Conservation (phyloP, 169 alveolate species). For the Theileria equi region DNA sequence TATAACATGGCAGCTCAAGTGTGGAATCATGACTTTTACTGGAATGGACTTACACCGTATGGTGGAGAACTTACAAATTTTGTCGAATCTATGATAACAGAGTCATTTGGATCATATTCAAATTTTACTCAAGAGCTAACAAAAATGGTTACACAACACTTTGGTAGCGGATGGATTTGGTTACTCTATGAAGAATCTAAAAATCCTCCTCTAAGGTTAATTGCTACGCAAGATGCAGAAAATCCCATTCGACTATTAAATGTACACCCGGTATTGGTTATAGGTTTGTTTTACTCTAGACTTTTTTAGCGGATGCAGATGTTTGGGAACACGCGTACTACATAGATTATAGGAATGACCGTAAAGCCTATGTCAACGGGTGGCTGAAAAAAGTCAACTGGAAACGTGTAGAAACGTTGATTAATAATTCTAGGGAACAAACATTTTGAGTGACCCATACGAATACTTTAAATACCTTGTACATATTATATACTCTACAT, state of each 20-base stretch:
- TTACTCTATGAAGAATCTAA: constrained; percentile 72
- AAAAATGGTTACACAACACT: constrained; percentile 60
- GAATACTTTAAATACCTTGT: too few species aligned
- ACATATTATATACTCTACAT: too few species aligned
- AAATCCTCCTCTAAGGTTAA: constrained; percentile 71
- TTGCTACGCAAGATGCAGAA: constrained; percentile 85
- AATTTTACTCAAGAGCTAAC: constrained; percentile 50
- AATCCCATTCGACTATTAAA: constrained; percentile 75
- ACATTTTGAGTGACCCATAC: too few species aligned
- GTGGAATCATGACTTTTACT: constrained; percentile 68
- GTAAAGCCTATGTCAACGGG: constrained; percentile 68
- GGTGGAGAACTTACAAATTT: neutral
- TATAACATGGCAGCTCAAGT: constrained; percentile 57
- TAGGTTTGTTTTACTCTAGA: constrained; percentile 39
- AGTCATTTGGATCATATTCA: constrained; percentile 39
- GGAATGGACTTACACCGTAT: constrained; percentile 51
- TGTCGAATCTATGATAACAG: constrained; percentile 1
- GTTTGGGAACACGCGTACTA: constrained; percentile 96
- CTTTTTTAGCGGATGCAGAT: constrained; percentile 65
- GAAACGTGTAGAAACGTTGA: constrained; percentile 31
- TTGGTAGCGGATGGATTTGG: constrained; percentile 96
- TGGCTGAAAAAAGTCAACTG: constrained; percentile 51
- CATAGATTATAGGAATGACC: constrained; percentile 86
- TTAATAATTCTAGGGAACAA: too few species aligned
- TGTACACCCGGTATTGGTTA: constrained; percentile 78